These are phyloP conservation scores for Melaleuca quinquenervia DNA, from an alignment of 345 rosid species.

Conservation along the genomic window DNA sequence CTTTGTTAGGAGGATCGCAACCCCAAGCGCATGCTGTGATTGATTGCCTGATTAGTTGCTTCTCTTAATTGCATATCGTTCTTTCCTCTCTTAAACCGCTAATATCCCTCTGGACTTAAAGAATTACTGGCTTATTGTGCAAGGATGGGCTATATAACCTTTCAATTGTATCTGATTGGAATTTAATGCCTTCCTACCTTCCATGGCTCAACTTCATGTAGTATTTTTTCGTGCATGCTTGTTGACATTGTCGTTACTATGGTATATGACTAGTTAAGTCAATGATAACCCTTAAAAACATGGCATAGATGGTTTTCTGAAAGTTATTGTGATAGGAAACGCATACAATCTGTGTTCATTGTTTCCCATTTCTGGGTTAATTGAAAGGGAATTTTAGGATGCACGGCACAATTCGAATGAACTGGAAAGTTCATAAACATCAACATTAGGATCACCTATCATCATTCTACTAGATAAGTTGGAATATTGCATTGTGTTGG, in stretches of 20 bases:
- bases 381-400: background rate
- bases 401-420: background rate
- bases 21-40: background rate
- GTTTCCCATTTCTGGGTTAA: background rate
- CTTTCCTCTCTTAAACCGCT: background rate
- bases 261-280: background rate
- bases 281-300: background rate
- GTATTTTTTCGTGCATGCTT: background rate
- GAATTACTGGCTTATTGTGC: background rate
- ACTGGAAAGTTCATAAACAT: background rate
- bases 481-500: background rate
- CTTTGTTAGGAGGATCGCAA: background rate
- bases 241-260: background rate
- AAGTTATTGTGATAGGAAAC: background rate
- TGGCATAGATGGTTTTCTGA: background rate
- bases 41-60: background rate
- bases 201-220: background rate
- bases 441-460: background rate
- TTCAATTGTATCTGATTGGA: background rate
- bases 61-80: background rate
- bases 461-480: background rate
- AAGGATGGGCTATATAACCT: background rate
- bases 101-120: background rate
- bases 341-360: background rate
- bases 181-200: background rate